Evolutionary conservation across 108 stramenopile genomes (phyloP), one percentile per base, ranked within the genome.

Genomic region (Pseudonitzschia multiseries): DNA sequence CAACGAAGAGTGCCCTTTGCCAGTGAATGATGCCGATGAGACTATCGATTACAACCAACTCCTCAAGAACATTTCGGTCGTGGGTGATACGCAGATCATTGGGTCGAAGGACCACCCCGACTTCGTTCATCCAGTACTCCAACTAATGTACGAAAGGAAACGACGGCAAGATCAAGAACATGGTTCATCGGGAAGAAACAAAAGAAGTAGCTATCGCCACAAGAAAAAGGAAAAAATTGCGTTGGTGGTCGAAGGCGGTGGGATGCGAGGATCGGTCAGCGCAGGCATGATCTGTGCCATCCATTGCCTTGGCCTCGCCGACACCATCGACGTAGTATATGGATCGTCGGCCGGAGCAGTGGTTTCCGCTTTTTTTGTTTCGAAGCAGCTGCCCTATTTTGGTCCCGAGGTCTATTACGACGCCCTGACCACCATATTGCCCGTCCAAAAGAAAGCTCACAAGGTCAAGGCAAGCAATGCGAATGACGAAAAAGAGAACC

Each of bases 381-480:
- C 87, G 10, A 71, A 80, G 5, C 96, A 98, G 75, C 71, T 96
- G 60, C 95, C 91, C 4, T 91, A 91, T 86, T 84, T 94, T 63
- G 97, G 97, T 9, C 96, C 95, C n/a, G 96, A 96, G 73, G 79
- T 98, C 21, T 97, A 97, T 68, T 98, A 98, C 79, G 96, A 98
- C 72, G 57, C 79, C 8, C 73, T 98, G 27, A 94, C 97, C 15
- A 87, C 87, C 8, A 87, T 90, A 8, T 94, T 89, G 5, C 67
- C 79, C 56, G 29, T 40, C 20, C 32, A 40, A 62, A 18, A n/a
- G 4, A 9, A 62, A 40, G 31, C 20, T 0, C 12, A 13, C 14
- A 10, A 57, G 24, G 14, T 21, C 57, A 59, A 31, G 2, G 1
- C 32, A 33, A 21, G 15, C n/a, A 18, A n/a, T 15, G 10, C 3